Evolutionary conservation across 768 basidiomycete species (phyloP).

Genomic region (Agaricus blazei): DNA sequence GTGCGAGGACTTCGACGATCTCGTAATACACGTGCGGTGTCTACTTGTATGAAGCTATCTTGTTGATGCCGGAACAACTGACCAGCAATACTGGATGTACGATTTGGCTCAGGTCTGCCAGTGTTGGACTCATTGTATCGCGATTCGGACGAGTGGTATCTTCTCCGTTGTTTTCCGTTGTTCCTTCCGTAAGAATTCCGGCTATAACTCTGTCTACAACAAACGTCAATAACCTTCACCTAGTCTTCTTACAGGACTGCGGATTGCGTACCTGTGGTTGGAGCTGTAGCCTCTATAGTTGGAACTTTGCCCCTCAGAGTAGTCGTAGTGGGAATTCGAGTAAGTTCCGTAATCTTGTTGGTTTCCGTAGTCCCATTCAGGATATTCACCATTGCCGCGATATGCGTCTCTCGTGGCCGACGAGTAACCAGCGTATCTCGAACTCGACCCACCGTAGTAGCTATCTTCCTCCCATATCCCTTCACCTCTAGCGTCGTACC

Average conservation of each 20-base stretch:
- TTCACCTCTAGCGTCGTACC: background rate
- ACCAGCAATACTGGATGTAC: background rate
- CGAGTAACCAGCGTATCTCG: background rate
- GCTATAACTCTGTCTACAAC: background rate
- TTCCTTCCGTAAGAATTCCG: background rate
- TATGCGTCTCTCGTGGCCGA: too few species aligned
- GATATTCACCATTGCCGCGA: background rate
- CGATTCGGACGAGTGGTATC: background rate
- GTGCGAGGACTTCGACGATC: background rate
- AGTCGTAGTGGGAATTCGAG: constrained; percentile 1
- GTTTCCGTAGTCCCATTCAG: background rate
- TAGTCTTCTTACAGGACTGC: background rate
- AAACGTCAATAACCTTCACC: background rate
- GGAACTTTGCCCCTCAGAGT: constrained; percentile 5
- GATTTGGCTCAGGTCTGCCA: background rate
- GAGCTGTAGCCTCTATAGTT: background rate
- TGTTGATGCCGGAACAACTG: background rate
- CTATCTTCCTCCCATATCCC: background rate
- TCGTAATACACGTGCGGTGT: background rate
- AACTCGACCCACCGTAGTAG: background rate
- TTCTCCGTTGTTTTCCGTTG: background rate
- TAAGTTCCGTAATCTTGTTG: background rate
- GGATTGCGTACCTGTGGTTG: background rate
- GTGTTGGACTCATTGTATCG: background rate
- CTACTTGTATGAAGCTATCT: background rate